Evolutionary conservation across 2,329 filamentous ascomycete species (phyloP).

Genomic region (Gliomastix tumulicola): DNA sequence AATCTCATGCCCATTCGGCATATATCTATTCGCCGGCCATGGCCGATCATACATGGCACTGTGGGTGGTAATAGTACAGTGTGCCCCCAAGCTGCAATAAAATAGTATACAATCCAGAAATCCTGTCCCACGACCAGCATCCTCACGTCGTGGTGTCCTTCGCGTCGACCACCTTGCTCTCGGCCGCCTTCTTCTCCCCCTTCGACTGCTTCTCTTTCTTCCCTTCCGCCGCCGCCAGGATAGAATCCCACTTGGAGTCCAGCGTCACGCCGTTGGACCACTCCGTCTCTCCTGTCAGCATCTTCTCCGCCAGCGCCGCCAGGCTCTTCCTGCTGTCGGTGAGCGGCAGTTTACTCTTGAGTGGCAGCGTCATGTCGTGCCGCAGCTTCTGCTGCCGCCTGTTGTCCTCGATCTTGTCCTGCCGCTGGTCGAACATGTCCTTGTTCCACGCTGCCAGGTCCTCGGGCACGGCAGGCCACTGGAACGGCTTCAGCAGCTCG

Average conservation of each 20-base stretch:
- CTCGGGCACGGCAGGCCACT: slow-evolving; percentile 69
- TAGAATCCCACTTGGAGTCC: slow-evolving; percentile 38
- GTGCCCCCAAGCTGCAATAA: too few relatives aligned
- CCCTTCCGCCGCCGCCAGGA: slow-evolving; percentile 15
- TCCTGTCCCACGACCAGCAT: slow-evolving; percentile 1
- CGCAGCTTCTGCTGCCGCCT: slow-evolving; percentile 30
- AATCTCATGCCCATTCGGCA: too few relatives aligned
- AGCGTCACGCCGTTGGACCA: slow-evolving; percentile 47
- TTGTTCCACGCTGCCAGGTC: slow-evolving; percentile 60
- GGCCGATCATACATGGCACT: too few relatives aligned
- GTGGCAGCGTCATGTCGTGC: slow-evolving; percentile 24
- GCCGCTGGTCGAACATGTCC: slow-evolving; percentile 45
- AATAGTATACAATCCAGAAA: too few relatives aligned
- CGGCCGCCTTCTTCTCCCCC: slow-evolving; percentile 12
- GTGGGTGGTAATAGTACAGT: too few relatives aligned
- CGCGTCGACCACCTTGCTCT: slow-evolving; percentile 4
- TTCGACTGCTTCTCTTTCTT: slow-evolving; percentile 12
- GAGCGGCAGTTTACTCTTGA: slow-evolving; percentile 33
- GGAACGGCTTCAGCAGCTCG: slow-evolving; percentile 80
- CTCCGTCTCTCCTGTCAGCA: slow-evolving; percentile 52
- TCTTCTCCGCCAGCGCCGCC: slow-evolving; percentile 56
- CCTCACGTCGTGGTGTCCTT: background rate
- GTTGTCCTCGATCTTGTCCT: slow-evolving; percentile 39
- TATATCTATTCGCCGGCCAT: too few relatives aligned
- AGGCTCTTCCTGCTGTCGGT: slow-evolving; percentile 36